phyloP scores from a whole-genome alignment of 345 rosid genomes.

The Brassica nigra region DNA sequence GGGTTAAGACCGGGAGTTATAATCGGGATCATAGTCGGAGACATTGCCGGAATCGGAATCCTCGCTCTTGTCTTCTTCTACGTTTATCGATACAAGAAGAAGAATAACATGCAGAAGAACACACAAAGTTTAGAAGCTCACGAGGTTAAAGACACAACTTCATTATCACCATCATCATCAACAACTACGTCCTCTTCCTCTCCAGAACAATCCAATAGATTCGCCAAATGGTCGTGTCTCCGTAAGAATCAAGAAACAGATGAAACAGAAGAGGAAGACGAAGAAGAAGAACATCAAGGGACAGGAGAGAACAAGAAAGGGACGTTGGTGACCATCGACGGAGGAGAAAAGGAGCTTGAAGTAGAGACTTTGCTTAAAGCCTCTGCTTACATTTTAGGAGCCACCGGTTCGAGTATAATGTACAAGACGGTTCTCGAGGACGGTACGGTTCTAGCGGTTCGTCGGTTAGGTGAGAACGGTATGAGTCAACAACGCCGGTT shows the following conservation, averaged over 20 bases:
- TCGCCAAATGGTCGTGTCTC: constrained; percentile 76
- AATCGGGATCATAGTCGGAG: constrained; percentile 50
- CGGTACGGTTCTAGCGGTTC: constrained; percentile 77
- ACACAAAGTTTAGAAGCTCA: constrained; percentile 50
- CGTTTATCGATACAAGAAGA: constrained; percentile 41
- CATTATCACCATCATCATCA: constrained; percentile 42
- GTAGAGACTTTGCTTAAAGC: constrained; percentile 80
- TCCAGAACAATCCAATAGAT: constrained; percentile 69
- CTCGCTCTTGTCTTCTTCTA: constrained; percentile 41
- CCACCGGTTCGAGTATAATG: constrained; percentile 87
- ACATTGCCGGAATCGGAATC: constrained; percentile 47
- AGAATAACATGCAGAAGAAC: constrained; percentile 33
- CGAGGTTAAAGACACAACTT: constrained; percentile 46
- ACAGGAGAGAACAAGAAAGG: constrained; percentile 57
- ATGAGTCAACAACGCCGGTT: constrained; percentile 78
- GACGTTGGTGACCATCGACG: constrained; percentile 71
- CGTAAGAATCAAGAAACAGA: constrained; percentile 53
- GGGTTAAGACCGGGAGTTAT: constrained; percentile 47
- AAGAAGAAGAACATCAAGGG: constrained; percentile 42
- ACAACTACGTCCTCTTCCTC: constrained; percentile 51
- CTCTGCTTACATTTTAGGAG: constrained; percentile 86
- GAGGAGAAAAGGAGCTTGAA: constrained; percentile 68
- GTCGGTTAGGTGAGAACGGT: constrained; percentile 79
- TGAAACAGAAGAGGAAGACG: constrained; percentile 49
- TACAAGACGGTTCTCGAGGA: constrained; percentile 93